phyloP scores from a whole-genome alignment of 768 basidiomycete genomes.

The Pisolithus tinctorius region DNA sequence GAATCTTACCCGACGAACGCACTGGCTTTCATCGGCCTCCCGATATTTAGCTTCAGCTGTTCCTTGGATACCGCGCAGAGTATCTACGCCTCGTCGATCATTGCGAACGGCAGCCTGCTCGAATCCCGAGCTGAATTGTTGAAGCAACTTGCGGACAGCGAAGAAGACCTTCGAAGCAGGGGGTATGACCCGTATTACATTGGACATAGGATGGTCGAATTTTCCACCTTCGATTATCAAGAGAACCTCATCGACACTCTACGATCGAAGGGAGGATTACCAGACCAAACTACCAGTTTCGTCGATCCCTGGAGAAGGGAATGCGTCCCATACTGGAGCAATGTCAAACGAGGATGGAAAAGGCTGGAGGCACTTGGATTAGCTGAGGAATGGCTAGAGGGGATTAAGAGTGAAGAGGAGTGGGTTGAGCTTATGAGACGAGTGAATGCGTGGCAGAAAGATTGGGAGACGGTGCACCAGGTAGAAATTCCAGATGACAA shows the following conservation, averaged over 20 bases:
- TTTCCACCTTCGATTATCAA: slow-evolving; percentile 34
- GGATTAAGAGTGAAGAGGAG: slow-evolving; percentile 39
- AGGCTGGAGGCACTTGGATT: slow-evolving; percentile 35
- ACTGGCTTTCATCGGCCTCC: slow-evolving; percentile 50
- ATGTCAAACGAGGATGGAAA: slow-evolving; percentile 29
- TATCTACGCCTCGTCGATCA: slow-evolving; percentile 38
- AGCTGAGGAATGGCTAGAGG: slow-evolving; percentile 36
- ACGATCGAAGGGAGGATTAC: slow-evolving; percentile 27
- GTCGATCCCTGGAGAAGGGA: slow-evolving; percentile 46
- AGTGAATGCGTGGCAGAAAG: slow-evolving; percentile 39
- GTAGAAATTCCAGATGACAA: not conserved
- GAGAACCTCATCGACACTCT: slow-evolving; percentile 22
- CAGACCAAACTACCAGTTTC: slow-evolving; percentile 36
- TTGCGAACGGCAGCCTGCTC: slow-evolving; percentile 37
- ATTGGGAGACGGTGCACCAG: slow-evolving; percentile 33
- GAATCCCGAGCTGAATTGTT: slow-evolving; percentile 35
- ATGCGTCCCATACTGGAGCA: slow-evolving; percentile 21
- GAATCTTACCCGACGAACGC: slow-evolving; percentile 41
- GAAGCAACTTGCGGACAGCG: slow-evolving; percentile 33
- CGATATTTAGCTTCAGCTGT: slow-evolving; percentile 40
- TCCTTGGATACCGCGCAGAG: slow-evolving; percentile 47
- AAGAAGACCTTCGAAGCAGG: slow-evolving; percentile 31
- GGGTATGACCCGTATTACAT: slow-evolving; percentile 44
- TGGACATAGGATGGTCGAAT: slow-evolving; percentile 40
- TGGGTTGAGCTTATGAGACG: slow-evolving; percentile 42